Conservation (phyloP, 129 eudicot species). For the Escallonia rubra region DNA sequence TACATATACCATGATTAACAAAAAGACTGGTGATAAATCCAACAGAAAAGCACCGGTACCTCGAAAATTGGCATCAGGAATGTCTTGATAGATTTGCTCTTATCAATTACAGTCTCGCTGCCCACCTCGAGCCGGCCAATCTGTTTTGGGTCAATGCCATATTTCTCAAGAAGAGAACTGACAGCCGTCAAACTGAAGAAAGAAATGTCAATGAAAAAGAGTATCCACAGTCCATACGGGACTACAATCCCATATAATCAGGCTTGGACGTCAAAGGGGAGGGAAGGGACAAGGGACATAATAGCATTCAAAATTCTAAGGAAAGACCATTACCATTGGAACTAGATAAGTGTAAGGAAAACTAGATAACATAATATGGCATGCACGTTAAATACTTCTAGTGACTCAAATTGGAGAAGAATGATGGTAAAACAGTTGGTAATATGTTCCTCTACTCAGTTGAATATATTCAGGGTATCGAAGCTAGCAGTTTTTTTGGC, state of each 20-base stretch:
- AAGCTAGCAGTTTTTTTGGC: background rate
- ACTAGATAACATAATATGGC: too few species aligned
- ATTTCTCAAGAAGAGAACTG: constrained; percentile 82
- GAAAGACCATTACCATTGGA: too few species aligned
- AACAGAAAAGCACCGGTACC: constrained; percentile 32
- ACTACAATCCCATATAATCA: background rate
- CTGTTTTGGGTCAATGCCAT: constrained; percentile 72
- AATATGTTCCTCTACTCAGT: too few species aligned
- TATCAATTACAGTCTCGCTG: constrained; percentile 96
- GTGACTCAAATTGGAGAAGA: too few species aligned
- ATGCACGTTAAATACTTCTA: too few species aligned
- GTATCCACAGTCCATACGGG: background rate
- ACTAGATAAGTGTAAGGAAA: too few species aligned
- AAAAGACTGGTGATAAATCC: background rate
- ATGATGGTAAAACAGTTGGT: too few species aligned
- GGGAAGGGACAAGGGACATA: background rate
- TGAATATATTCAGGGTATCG: too few species aligned
- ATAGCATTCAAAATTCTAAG: too few species aligned
- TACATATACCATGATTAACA: background rate
- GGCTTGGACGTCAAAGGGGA: background rate
- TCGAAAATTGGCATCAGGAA: constrained; percentile 91
- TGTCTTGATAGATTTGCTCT: constrained; percentile 98
- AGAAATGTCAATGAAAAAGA: constrained; percentile 7
- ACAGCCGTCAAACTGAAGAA: constrained; percentile 88
- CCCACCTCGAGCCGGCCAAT: constrained; percentile 97